These are phyloP conservation scores for Pseudonectria foliicola DNA, from an alignment of 2,329 filamentous ascomycete species.

Conservation along the genomic window DNA sequence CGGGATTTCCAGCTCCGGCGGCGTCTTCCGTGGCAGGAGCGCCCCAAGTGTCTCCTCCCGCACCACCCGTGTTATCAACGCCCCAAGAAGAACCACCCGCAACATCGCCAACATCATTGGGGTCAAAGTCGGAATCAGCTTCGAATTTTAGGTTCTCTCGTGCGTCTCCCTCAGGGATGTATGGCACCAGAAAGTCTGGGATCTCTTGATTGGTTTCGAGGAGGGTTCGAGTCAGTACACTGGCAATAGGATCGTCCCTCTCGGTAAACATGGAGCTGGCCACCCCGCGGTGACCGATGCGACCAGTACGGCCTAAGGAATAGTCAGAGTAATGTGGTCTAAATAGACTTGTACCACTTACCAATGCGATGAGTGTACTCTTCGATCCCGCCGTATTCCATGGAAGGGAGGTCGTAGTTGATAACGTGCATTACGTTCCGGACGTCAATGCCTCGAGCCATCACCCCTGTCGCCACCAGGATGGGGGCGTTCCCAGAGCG, in stretches of 20 bases:
- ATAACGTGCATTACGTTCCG: conserved; percentile 83
- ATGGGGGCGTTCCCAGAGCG: conserved; percentile 68
- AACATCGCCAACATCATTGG: conserved; percentile 23
- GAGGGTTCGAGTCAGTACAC: conserved; percentile 71
- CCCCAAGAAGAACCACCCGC: conserved; percentile 11
- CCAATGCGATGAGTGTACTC: conserved; percentile 95
- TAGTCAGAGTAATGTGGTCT: neutral
- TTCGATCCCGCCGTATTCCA: conserved; percentile 74
- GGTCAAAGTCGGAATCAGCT: conserved; percentile 47
- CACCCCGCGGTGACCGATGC: conserved; percentile 79
- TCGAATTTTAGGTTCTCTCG: conserved; percentile 45
- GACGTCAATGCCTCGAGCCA: conserved; percentile 83
- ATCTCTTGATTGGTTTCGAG: conserved; percentile 71
- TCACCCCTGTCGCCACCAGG: conserved; percentile 77
- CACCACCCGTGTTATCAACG: conserved; percentile 7
- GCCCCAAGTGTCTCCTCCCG: conserved; percentile 11
- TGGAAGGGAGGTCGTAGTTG: conserved; percentile 80
- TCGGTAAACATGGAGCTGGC: conserved; percentile 88
- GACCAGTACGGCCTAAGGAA: conserved; percentile 71
- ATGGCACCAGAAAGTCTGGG: conserved; percentile 70
- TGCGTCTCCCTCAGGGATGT: conserved; percentile 50
- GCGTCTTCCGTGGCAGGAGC: neutral
- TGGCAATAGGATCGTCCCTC: conserved; percentile 63
- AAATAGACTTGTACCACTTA: conserved; percentile 33
- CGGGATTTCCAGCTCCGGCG: neutral